Evolutionary conservation across 2,329 filamentous ascomycete species (phyloP).

Genomic region (Fusarium sororula): DNA sequence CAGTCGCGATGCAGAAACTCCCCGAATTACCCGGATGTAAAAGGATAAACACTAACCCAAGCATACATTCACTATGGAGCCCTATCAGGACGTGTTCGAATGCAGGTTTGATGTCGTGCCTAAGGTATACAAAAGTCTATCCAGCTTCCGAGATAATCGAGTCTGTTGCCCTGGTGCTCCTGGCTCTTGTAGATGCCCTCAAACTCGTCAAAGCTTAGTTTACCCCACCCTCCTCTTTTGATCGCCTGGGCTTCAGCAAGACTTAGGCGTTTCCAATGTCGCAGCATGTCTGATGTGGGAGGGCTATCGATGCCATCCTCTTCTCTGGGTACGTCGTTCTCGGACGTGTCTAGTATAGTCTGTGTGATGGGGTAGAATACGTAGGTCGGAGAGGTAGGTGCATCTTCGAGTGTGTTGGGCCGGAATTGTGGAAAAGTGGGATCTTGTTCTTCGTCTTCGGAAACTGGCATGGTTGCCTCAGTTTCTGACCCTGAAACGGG

Average conservation of each 20-base stretch:
- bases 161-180: slow-evolving; percentile 67
- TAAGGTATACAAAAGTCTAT: slow-evolving; percentile 81
- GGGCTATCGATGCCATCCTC: slow-evolving; percentile 32
- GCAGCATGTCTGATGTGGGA: slow-evolving; percentile 48
- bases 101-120: slow-evolving; percentile 2
- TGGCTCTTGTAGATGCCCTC: slow-evolving; percentile 76
- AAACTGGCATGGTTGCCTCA: slow-evolving; percentile 3
- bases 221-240: slow-evolving; percentile 80
- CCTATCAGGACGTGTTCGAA: neutral
- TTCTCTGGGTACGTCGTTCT: neutral
- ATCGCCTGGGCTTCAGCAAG: slow-evolving; percentile 74
- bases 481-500: slow-evolving; percentile 26
- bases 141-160: slow-evolving; percentile 89
- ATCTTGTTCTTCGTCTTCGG: slow-evolving; percentile 57
- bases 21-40: neutral
- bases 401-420: slow-evolving; percentile 58
- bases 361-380: slow-evolving; percentile 39
- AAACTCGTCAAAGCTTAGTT: slow-evolving; percentile 82
- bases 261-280: slow-evolving; percentile 66
- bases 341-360: neutral
- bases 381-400: slow-evolving; percentile 11
- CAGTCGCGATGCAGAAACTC: neutral
- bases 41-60: neutral
- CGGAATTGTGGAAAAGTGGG: slow-evolving; percentile 75
- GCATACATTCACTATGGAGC: neutral